A percentile compares a stretch with the other conserved stretches of the same genome.
phyloP scores from a whole-genome alignment of 2,329 filamentous ascomycete genomes.

The Herpomyces periplanetae region DNA sequence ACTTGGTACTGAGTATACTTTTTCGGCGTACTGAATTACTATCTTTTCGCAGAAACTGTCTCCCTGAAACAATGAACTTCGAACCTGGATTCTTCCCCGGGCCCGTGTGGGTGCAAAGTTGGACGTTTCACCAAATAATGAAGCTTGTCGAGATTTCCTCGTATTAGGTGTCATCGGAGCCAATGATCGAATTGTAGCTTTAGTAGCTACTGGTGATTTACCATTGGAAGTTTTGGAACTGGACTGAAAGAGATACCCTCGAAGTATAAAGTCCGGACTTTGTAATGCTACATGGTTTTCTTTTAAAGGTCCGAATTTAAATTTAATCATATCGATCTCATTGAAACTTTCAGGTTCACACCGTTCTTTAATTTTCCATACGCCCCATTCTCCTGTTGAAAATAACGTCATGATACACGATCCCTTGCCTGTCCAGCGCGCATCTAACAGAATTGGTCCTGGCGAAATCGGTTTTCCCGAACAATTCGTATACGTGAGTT shows the following conservation, averaged over 20 bases:
- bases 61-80: slow-evolving; percentile 5
- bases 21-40: slow-evolving; percentile 10
- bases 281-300: slow-evolving; percentile 4
- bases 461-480: slow-evolving; percentile 1
- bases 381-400: slow-evolving; percentile 13
- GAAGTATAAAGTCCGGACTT: slow-evolving; percentile 7
- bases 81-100: slow-evolving; percentile 10
- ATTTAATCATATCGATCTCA: neutral
- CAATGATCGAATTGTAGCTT: slow-evolving; percentile 5
- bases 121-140: slow-evolving; percentile 9
- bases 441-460: slow-evolving; percentile 5
- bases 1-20: slow-evolving; percentile 10
- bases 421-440: slow-evolving; percentile 11
- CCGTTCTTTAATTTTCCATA: slow-evolving; percentile 11
- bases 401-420: slow-evolving; percentile 11
- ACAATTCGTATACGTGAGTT: slow-evolving; percentile 4
- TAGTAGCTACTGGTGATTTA: slow-evolving; percentile 1
- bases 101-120: slow-evolving; percentile 5
- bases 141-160: slow-evolving; percentile 10
- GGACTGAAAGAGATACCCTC: slow-evolving; percentile 5
- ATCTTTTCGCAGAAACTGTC: slow-evolving; percentile 9
- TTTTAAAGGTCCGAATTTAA: slow-evolving; percentile 1
- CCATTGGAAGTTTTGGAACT: slow-evolving; percentile 1
- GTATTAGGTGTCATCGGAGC: slow-evolving; percentile 14
- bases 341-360: slow-evolving; percentile 4